phyloP scores from a whole-genome alignment of 1,284 basidiomycete genomes.

The Ceratobasidium sp. region DNA sequence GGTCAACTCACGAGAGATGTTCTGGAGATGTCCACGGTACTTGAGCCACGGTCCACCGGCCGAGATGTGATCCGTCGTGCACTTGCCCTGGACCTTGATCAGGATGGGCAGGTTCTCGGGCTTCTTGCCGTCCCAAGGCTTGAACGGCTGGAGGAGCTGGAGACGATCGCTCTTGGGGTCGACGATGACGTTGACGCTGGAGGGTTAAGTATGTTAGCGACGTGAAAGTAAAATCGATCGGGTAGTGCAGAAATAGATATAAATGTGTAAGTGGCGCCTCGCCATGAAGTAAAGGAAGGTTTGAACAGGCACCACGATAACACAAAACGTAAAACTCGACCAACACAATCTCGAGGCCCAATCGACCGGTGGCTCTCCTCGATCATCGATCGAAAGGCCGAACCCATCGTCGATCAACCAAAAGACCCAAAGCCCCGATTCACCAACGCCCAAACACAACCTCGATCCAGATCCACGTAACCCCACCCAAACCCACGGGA shows the following conservation, averaged over 20 bases:
- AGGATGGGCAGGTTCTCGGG: constrained; percentile 90
- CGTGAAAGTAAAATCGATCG: no score
- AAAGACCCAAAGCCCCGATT: no score
- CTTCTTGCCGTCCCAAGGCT: constrained; percentile 93
- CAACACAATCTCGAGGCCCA: background rate
- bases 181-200: constrained; percentile 86
- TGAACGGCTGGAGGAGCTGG: constrained; percentile 93
- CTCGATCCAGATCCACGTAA: background rate
- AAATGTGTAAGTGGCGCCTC: background rate
- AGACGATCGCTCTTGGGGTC: constrained; percentile 92
- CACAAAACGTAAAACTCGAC: background rate
- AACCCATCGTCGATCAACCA: no score
- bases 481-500: background rate
- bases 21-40: constrained; percentile 98
- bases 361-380: background rate
- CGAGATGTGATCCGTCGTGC: constrained; percentile 93
- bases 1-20: constrained; percentile 85
- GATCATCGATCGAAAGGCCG: constrained; percentile 20
- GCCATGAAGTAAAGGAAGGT: no score
- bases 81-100: constrained; percentile 99
- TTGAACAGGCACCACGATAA: constrained; percentile 8
- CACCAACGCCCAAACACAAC: no score
- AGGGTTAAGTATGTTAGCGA: background rate
- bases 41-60: constrained; percentile 99
- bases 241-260: no score